Percentiles rank a stretch among this genome's conserved stretches.
Conservation (phyloP, 129 eudicot genomes). For the Calendula officinalis region DNA sequence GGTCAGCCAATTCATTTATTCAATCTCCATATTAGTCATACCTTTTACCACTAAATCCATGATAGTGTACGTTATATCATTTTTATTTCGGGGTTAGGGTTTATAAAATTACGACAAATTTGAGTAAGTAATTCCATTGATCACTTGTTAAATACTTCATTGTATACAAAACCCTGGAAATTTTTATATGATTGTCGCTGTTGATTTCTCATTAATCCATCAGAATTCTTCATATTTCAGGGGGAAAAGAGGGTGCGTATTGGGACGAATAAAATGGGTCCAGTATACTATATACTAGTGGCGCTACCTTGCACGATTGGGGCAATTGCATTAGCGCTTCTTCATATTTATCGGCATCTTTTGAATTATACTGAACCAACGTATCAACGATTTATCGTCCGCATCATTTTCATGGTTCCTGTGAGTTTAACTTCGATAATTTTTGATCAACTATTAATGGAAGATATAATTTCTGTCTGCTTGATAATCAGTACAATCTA, state of each 20-base stretch:
- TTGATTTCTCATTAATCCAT: not conserved
- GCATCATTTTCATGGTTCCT: conserved; percentile 95
- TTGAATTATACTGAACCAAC: conserved; percentile 90
- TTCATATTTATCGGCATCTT: conserved; percentile 81
- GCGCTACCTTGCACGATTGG: conserved; percentile 88
- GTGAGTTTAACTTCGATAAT: conserved; percentile 46
- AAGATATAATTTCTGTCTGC: too few relatives aligned
- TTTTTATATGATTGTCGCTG: not conserved
- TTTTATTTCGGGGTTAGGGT: not conserved
- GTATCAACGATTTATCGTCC: conserved; percentile 86
- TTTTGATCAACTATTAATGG: too few relatives aligned
- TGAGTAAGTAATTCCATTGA: too few relatives aligned
- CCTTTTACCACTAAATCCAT: too few relatives aligned
- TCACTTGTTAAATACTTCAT: too few relatives aligned
- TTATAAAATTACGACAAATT: not conserved
- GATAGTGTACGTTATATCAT: too few relatives aligned
- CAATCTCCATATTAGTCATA: too few relatives aligned
- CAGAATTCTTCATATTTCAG: not conserved
- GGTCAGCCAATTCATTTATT: too few relatives aligned
- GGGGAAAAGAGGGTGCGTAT: conserved; percentile 19
- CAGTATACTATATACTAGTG: conserved; percentile 55
- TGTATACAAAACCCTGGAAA: conserved; percentile 18
- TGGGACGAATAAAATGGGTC: conserved; percentile 54
- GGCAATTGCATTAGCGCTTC: conserved; percentile 64
- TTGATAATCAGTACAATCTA: too few relatives aligned